Base-by-base conservation (phyloP, 345 rosid species). In the Populus pruinosa region DNA sequence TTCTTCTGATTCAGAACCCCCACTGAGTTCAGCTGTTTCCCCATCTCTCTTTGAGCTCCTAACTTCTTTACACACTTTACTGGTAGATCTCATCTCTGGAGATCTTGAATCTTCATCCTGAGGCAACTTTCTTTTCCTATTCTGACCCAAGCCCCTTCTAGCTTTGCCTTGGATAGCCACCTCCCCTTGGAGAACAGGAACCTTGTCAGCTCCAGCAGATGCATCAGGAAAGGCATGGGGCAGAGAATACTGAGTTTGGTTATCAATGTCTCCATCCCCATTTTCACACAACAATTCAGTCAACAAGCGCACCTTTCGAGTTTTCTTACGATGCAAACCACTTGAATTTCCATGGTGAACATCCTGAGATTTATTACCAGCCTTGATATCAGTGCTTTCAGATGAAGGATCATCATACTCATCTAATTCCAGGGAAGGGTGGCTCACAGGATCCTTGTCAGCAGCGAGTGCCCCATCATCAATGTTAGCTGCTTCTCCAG, bases 211-310 rank as follows among this genome's bases (percentile, higher is more conserved):
- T 77, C 53, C 85, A 1, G 65, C 63, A 67, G 88, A 76, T 72
- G 75, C 82, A 72, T 80, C 82, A 27, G 82, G 80, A 73, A 76
- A 62, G 55, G 75, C 77, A 75, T 49, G 82, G 36, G 80, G 84
- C 35, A 69, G 77, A 71, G 88, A 74, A 76, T 81, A 86, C 69
- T 79, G 90, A 70, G 68, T 76, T 81, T 74, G 77, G 9, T 62
- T 71, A 73, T 77, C 77, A 27, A 27, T 66, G 74, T 74, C 76
- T 69, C 81, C 83, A 73, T 69, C 84, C 50, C 79, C 88, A 56
- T 71, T 76, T 78, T 83, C 80, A 80, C 86, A 78, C 84, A 93
- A 72, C 83, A 96, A 85, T 43, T 96, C 99, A n/a, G 91, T 89
- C 47, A 96, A 84, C 77, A 87, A 83, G 75, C 94, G 92, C 76